phyloP scores from a whole-genome alignment of 768 basidiomycete species.

The Russula griseocarnosa region DNA sequence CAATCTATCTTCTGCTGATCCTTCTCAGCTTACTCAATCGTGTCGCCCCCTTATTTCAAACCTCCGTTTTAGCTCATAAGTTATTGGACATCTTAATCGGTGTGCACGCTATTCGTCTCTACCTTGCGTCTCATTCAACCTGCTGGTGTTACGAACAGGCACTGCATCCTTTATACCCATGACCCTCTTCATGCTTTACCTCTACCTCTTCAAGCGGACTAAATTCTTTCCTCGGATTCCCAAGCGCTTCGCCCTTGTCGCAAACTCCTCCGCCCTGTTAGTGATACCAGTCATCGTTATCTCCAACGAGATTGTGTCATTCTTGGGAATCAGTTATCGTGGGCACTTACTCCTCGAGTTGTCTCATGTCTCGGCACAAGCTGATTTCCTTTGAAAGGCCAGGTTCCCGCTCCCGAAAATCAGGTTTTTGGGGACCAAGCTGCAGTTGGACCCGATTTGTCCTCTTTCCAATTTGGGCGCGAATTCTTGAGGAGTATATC shows the following conservation, averaged over 20 bases:
- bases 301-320: slow-evolving; percentile 60
- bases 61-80: slow-evolving; percentile 45
- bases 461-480: slow-evolving; percentile 43
- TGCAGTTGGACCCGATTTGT: slow-evolving; percentile 43
- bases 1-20: slow-evolving; percentile 55
- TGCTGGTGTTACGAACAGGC: slow-evolving; percentile 33
- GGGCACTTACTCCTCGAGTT: slow-evolving; percentile 30
- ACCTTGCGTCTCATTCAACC: background rate
- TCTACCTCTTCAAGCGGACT: slow-evolving; percentile 52
- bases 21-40: slow-evolving; percentile 60
- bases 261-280: slow-evolving; percentile 44
- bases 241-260: slow-evolving; percentile 42
- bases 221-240: slow-evolving; percentile 56
- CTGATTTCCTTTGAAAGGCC: slow-evolving; percentile 16
- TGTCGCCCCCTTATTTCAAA: slow-evolving; percentile 48
- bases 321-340: slow-evolving; percentile 58
- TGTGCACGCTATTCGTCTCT: slow-evolving; percentile 35
- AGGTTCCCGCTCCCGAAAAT: background rate
- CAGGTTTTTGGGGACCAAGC: slow-evolving; percentile 16
- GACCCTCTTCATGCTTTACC: slow-evolving; percentile 57
- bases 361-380: background rate
- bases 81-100: slow-evolving; percentile 58
- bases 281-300: slow-evolving; percentile 54
- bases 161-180: slow-evolving; percentile 62
- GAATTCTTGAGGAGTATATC: slow-evolving; percentile 57